Conservation (phyloP, 768 basidiomycete species). For the Boletellus ananas region DNA sequence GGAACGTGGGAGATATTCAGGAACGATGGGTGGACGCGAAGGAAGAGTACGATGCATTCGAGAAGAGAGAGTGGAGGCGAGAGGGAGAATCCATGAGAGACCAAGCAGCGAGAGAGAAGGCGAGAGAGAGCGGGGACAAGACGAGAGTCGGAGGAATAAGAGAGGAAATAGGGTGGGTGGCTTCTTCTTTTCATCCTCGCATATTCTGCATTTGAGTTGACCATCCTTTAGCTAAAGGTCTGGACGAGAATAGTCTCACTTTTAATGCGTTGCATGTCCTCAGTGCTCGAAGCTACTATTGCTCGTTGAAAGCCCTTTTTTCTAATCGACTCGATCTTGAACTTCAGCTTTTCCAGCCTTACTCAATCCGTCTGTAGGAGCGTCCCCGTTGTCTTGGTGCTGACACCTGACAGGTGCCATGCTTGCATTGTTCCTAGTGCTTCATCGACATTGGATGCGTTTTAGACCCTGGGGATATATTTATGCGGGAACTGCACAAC, state of each 20-base stretch:
- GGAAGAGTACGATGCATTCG: constrained; percentile 79
- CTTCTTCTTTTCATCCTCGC: neutral
- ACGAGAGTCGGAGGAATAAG: constrained; percentile 17
- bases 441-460: too few species aligned
- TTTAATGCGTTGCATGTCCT: neutral
- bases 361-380: too few species aligned
- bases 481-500: too few species aligned
- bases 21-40: constrained; percentile 90
- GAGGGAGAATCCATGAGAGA: constrained; percentile 53
- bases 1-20: constrained; percentile 73
- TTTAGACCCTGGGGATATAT: too few species aligned
- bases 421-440: too few species aligned
- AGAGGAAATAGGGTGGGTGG: constrained; percentile 24
- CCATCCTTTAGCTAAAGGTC: neutral
- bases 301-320: too few species aligned
- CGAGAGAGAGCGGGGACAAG: neutral
- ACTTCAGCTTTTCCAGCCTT: too few species aligned
- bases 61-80: constrained; percentile 70
- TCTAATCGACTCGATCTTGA: too few species aligned
- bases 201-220: neutral
- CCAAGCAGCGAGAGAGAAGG: constrained; percentile 15
- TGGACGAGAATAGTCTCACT: neutral
- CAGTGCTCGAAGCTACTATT: too few species aligned
- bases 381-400: too few species aligned
- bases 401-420: too few species aligned